Evolutionary conservation across 768 basidiomycete genomes (phyloP).

Genomic region (Kwoniella sp.): DNA sequence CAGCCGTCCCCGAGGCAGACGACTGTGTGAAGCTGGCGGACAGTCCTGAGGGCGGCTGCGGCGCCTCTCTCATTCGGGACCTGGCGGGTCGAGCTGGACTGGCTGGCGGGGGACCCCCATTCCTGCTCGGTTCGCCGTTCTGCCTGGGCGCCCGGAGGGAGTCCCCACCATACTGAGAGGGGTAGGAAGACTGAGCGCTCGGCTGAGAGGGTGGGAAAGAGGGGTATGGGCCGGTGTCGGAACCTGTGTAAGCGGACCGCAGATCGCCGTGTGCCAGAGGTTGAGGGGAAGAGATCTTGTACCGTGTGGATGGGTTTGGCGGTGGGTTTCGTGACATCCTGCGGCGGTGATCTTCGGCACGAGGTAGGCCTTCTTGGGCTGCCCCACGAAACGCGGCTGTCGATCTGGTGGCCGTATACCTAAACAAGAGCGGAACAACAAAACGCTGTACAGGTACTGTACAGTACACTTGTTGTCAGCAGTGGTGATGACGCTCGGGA

Average conservation of each 20-base stretch:
- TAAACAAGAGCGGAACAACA: too few relatives aligned
- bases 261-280: conserved; percentile 15
- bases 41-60: conserved; percentile 10
- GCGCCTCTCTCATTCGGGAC: conserved; percentile 30
- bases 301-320: conserved; percentile 13
- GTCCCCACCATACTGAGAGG: too few relatives aligned
- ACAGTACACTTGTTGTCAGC: too few relatives aligned
- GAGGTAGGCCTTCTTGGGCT: too few relatives aligned
- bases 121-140: conserved; percentile 12
- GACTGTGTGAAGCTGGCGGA: not conserved
- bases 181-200: too few relatives aligned
- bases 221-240: conserved; percentile 17
- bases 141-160: conserved; percentile 7
- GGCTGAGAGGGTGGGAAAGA: conserved; percentile 11
- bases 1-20: not conserved
- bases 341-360: not conserved
- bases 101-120: conserved; percentile 7
- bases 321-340: conserved; percentile 24
- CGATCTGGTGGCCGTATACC: too few relatives aligned
- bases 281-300: conserved; percentile 37
- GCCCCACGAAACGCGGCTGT: too few relatives aligned
- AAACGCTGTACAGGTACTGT: too few relatives aligned
- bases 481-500: too few relatives aligned
- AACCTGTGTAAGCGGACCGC: conserved; percentile 2
- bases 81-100: conserved; percentile 37